Percentiles rank a stretch among this genome's conserved stretches.
Evolutionary conservation across 1,284 basidiomycete species (phyloP).

Genomic region (Neolentinus lepideus): DNA sequence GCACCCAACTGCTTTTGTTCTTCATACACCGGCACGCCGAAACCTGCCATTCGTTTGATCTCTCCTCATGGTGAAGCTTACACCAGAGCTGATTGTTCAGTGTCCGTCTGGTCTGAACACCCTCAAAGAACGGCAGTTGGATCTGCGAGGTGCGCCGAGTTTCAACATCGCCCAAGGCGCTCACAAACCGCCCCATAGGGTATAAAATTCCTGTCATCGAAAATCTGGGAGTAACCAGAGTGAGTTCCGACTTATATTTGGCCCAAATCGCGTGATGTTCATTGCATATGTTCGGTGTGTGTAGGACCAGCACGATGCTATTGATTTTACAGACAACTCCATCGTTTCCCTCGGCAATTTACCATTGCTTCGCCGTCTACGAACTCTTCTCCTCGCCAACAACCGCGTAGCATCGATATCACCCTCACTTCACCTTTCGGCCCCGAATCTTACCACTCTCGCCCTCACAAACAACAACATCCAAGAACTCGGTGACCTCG

Average conservation of each 20-base stretch:
- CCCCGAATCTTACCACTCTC: conserved; percentile 79
- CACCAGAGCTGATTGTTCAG: conserved; percentile 82
- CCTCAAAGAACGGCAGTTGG: conserved; percentile 91
- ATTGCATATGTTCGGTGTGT: conserved; percentile 1
- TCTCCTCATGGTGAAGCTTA: conserved; percentile 71
- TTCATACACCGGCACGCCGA: conserved; percentile 4
- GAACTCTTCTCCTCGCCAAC: conserved; percentile 79
- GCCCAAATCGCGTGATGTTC: conserved; percentile 9
- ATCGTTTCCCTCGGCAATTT: conserved; percentile 86
- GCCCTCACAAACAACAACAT: conserved; percentile 77
- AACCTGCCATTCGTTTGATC: conserved; percentile 7
- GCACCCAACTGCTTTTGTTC: neutral
- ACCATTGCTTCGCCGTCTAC: conserved; percentile 73
- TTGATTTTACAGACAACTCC: conserved; percentile 96
- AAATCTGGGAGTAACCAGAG: conserved; percentile 97
- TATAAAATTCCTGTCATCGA: conserved; percentile 98
- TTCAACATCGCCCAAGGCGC: conserved; percentile 13
- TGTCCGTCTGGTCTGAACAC: conserved; percentile 80
- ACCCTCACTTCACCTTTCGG: conserved; percentile 70
- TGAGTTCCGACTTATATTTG: conserved; percentile 27
- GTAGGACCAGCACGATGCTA: conserved; percentile 87
- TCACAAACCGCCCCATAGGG: conserved; percentile 45
- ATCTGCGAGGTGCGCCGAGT: conserved; percentile 74
- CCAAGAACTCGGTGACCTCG: conserved; percentile 74
- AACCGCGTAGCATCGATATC: conserved; percentile 85